Base-by-base conservation (phyloP, 345 rosid species). In the Arabidopsis suecica region DNA sequence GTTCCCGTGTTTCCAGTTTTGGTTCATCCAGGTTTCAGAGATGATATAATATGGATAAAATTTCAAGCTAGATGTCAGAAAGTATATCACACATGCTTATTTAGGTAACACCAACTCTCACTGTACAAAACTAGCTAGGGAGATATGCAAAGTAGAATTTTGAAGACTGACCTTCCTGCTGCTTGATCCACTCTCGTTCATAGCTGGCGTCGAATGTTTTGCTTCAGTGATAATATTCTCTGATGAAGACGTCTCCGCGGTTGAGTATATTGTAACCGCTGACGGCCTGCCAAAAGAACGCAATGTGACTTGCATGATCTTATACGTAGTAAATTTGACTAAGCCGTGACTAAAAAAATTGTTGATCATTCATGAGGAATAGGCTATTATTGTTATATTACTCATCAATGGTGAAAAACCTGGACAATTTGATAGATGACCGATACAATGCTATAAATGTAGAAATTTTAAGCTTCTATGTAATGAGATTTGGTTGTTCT, bases 161-260 rank as follows among this genome's bases (percentile, higher is more conserved):
- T 36, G 45, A 59, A 75, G 62, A 76, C 84, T 71, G 42, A 91
- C 99, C 99, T 88, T 90, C 79, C 80, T 80, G 87, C 89, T 84
- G 70, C 89, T 84, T 68, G 91, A 81, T 71, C 89, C 92, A 82
- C 44, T 83, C 78, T 85, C 93, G 64, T 83, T 88, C 23, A 89
- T 74, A 61, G 94, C 83, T 78, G 88, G 86, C 60, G 88, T 84
- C 16, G 84, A 50, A 71, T 86, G 88, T 71, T 84, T 83, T 70
- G 66, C 74, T 75, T 90, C 98, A 79, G 85, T 84, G 69, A 84
- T 76, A 55, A 88, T 86, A 82, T 85, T 93, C 81, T 91, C 99
- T 20, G 87, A 96, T 14, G 87, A 84, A 60, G 97, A 92, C 62
- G 78, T 71, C 62, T 89, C 88, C n/a, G 78, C 81, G 57, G 83